Conservation (phyloP, 768 basidiomycete genomes). For the Galerina marginata region DNA sequence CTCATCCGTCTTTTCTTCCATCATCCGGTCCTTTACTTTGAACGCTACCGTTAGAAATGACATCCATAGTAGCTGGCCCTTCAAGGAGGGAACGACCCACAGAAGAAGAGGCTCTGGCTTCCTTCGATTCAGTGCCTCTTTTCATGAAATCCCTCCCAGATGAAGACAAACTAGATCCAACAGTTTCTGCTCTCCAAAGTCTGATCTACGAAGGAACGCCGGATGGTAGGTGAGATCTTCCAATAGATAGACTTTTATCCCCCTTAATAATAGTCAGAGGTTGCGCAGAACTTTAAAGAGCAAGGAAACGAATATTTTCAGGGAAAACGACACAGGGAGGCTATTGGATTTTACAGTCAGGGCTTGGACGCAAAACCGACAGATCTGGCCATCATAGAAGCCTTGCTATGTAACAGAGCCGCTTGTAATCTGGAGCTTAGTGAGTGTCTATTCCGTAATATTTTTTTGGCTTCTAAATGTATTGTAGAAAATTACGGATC, state of each 20-base stretch:
- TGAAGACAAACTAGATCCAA: constrained; percentile 66
- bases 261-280: constrained; percentile 53
- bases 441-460: constrained; percentile 40
- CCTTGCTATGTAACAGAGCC: constrained; percentile 86
- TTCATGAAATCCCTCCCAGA: constrained; percentile 91
- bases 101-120: constrained; percentile 46
- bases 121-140: constrained; percentile 74
- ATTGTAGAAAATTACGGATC: constrained; percentile 85
- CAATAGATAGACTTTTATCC: not conserved
- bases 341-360: constrained; percentile 87
- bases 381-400: constrained; percentile 60
- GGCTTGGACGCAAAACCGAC: constrained; percentile 86
- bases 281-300: constrained; percentile 91
- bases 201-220: constrained; percentile 90
- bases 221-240: constrained; percentile 72
- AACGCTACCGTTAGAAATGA: constrained; percentile 22
- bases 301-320: constrained; percentile 96
- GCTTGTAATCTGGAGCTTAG: constrained; percentile 92
- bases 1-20: not conserved
- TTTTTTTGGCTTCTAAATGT: not conserved
- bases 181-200: constrained; percentile 83
- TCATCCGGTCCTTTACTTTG: not conserved
- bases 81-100: constrained; percentile 32
- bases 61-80: constrained; percentile 36
- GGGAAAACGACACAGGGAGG: constrained; percentile 86